Evolutionary conservation across 768 basidiomycete genomes (phyloP).

Genomic region (Agrocybe pediades): DNA sequence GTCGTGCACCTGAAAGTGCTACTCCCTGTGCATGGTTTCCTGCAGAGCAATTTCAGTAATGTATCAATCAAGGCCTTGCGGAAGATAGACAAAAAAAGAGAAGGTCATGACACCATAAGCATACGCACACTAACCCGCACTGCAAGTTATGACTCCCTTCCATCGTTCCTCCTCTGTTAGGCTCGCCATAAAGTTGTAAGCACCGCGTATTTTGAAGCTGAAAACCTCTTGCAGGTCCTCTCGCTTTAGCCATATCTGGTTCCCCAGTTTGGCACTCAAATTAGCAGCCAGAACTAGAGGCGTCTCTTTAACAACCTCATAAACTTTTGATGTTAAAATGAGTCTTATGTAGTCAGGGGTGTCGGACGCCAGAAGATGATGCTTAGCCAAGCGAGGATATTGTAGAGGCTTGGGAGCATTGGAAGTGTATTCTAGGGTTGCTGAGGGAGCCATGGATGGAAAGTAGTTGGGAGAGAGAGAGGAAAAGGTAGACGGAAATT

Average conservation of each 20-base stretch:
- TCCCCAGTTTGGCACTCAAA: conserved; percentile 85
- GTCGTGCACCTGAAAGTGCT: conserved; percentile 86
- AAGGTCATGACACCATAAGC: conserved; percentile 17
- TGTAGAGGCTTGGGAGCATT: conserved; percentile 63
- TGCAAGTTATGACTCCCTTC: conserved; percentile 98
- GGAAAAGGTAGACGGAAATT: not conserved
- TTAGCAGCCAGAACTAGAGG: conserved; percentile 87
- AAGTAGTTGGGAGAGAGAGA: conserved; percentile 10
- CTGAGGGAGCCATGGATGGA: conserved; percentile 40
- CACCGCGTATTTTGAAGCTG: conserved; percentile 98
- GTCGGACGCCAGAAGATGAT: conserved; percentile 63
- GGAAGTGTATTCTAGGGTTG: conserved; percentile 70
- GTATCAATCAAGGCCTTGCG: conserved; percentile 1
- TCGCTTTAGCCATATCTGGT: conserved; percentile 94
- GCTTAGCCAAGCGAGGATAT: conserved; percentile 69
- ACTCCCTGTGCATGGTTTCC: conserved; percentile 99
- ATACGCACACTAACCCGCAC: conserved; percentile 87
- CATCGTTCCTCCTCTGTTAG: conserved; percentile 87
- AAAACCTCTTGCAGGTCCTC: conserved; percentile 98
- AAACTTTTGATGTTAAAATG: conserved; percentile 88
- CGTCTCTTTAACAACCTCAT: conserved; percentile 87
- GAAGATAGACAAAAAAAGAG: conserved; percentile 4
- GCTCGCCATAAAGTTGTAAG: conserved; percentile 97
- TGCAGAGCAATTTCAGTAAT: conserved; percentile 31
- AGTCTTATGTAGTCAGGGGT: conserved; percentile 88